Conservation (phyloP, 2,329 filamentous ascomycete genomes). For the Beauveria sp. region DNA sequence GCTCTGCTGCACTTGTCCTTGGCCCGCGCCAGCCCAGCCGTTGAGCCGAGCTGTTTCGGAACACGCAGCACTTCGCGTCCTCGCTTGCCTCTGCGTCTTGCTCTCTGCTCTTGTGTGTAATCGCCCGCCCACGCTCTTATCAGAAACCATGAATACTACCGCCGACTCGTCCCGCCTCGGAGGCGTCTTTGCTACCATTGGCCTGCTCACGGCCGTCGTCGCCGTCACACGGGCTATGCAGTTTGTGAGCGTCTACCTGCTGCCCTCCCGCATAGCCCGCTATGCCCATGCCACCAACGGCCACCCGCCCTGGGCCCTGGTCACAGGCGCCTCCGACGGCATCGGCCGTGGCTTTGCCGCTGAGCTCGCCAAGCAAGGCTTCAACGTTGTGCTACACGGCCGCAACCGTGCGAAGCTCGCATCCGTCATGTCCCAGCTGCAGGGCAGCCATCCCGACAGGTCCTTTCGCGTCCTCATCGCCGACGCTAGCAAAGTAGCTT, state of each 20-base stretch:
- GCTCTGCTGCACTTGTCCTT: not conserved
- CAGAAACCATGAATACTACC: not conserved
- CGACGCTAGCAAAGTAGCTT: conserved; percentile 17
- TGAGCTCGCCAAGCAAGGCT: conserved; percentile 25
- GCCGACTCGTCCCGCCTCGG: not conserved
- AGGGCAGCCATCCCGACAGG: conserved; percentile 15
- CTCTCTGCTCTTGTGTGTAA: not conserved
- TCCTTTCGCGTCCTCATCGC: conserved; percentile 24
- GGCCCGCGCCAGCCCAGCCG: not conserved
- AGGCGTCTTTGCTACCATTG: conserved; percentile 13
- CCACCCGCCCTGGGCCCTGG: conserved; percentile 21
- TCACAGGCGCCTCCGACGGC: conserved; percentile 28
- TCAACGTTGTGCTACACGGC: conserved; percentile 27
- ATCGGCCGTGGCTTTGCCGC: conserved; percentile 27
- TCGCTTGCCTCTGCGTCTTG: not conserved
- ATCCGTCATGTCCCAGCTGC: conserved; percentile 19
- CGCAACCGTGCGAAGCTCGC: conserved; percentile 23
- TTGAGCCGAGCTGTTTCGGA: conserved; percentile 3
- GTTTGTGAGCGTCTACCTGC: conserved; percentile 15
- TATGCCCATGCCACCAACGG: conserved; percentile 13
- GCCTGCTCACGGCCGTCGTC: conserved; percentile 15
- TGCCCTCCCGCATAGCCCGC: conserved; percentile 14
- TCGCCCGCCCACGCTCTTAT: not conserved
- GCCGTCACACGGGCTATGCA: conserved; percentile 2
- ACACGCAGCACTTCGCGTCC: not conserved